These are phyloP conservation scores for Mortierella sp. DNA, from an alignment of 371 early-diverging fungal genomes.

Conservation along the genomic window DNA sequence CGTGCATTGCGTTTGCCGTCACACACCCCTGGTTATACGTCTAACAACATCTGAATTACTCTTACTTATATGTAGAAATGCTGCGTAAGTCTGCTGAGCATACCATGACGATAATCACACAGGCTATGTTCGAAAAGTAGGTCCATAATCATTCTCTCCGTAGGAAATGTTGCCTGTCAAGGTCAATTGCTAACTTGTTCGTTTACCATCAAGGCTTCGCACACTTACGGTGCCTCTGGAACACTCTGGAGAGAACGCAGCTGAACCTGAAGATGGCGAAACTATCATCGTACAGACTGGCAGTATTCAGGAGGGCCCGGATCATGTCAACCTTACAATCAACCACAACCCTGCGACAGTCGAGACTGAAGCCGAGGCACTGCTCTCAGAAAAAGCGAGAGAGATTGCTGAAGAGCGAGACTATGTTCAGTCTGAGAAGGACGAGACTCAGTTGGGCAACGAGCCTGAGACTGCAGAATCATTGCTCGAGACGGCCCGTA, in stretches of 20 bases:
- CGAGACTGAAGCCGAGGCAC: conserved; percentile 35
- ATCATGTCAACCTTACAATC: conserved; percentile 38
- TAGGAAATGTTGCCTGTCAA: not conserved
- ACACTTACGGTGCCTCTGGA: conserved; percentile 27
- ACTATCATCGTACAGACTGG: conserved; percentile 40
- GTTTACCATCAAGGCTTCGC: conserved; percentile 20
- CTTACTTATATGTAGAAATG: conserved; percentile 68
- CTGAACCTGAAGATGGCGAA: conserved; percentile 22
- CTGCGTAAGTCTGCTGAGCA: conserved; percentile 84
- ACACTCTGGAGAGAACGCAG: not conserved
- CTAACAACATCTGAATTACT: not conserved
- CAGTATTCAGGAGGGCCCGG: conserved; percentile 20
- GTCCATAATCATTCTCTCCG: not conserved
- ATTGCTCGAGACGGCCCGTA: conserved; percentile 24
- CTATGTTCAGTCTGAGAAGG: conserved; percentile 9
- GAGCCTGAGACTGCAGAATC: conserved; percentile 11
- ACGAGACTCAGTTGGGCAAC: conserved; percentile 16
- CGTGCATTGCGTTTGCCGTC: not conserved
- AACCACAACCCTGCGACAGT: conserved; percentile 33
- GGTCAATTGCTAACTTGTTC: not conserved
- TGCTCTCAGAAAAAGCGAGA: conserved; percentile 15
- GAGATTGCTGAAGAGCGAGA: conserved; percentile 7
- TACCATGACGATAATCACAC: conserved; percentile 80
- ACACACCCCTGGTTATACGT: not conserved
- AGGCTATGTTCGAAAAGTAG: conserved; percentile 77